Evolutionary conservation across 768 basidiomycete genomes (phyloP).

Genomic region (Rhodosporidiobolus sp.): DNA sequence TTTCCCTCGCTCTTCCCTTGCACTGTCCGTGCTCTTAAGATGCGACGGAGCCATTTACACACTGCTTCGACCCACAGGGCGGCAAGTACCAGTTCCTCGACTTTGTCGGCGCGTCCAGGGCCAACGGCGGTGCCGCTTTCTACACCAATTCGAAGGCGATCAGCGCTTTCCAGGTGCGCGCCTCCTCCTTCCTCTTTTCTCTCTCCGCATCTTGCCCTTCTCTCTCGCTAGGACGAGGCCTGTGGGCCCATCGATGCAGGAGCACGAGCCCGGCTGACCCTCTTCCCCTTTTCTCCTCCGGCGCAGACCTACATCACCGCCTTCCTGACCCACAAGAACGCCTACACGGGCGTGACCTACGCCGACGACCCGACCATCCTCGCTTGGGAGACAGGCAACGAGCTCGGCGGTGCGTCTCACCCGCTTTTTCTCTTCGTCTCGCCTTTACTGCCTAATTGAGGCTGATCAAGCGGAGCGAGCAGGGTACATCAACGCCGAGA

Average conservation of each 20-base stretch:
- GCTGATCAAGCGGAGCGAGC: background rate
- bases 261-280: too few relatives aligned
- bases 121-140: conserved; percentile 29
- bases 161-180: background rate
- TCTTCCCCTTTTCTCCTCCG: background rate
- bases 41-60: background rate
- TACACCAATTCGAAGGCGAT: conserved; percentile 24
- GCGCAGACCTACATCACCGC: conserved; percentile 27
- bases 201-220: background rate
- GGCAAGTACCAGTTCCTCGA: conserved; percentile 36
- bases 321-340: conserved; percentile 34
- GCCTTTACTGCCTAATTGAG: background rate
- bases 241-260: too few relatives aligned
- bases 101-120: conserved; percentile 24
- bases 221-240: too few relatives aligned
- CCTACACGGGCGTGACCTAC: conserved; percentile 31
- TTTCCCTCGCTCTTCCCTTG: background rate
- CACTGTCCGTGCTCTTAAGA: background rate
- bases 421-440: background rate
- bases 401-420: conserved; percentile 28
- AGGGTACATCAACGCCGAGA: conserved; percentile 28
- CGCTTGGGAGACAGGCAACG: conserved; percentile 44
- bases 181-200: background rate
- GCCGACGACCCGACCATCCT: conserved; percentile 41
- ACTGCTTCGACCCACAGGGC: background rate